These are phyloP conservation scores for Fonsecaea erecta DNA, from an alignment of 2,329 filamentous ascomycete species.

Conservation along the genomic window DNA sequence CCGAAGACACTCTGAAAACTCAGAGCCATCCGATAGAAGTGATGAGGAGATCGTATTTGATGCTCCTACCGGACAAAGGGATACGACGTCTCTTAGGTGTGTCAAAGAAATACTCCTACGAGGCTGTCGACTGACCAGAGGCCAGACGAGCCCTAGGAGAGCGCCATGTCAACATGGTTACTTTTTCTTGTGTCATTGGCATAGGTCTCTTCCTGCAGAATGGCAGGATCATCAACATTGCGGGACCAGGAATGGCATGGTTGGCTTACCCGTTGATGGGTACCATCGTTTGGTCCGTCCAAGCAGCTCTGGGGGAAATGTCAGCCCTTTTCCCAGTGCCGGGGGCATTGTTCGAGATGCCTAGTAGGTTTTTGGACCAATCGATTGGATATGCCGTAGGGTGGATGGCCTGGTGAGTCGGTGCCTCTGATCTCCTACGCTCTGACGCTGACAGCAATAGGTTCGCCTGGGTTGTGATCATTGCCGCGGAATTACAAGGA, in stretches of 20 bases:
- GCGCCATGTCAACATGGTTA: slow-evolving; percentile 35
- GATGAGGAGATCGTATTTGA: not conserved
- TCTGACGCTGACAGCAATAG: not conserved
- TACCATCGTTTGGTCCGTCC: slow-evolving; percentile 49
- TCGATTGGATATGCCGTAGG: slow-evolving; percentile 15
- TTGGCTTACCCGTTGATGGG: slow-evolving; percentile 49
- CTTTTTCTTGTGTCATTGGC: slow-evolving; percentile 31
- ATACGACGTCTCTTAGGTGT: slow-evolving; percentile 6
- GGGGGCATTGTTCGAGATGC: slow-evolving; percentile 12
- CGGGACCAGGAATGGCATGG: slow-evolving; percentile 29
- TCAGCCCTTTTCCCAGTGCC: slow-evolving; percentile 26
- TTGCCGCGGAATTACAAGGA: slow-evolving; percentile 14
- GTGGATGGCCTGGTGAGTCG: slow-evolving; percentile 7
- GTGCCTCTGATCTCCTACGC: not conserved
- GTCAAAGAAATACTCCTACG: not conserved
- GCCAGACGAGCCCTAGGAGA: slow-evolving; percentile 3
- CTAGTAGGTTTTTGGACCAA: slow-evolving; percentile 8
- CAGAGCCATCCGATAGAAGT: not conserved
- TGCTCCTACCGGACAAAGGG: not conserved
- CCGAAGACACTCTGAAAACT: not conserved
- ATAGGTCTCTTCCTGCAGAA: slow-evolving; percentile 35
- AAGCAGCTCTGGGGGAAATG: slow-evolving; percentile 52
- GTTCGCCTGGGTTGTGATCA: slow-evolving; percentile 17
- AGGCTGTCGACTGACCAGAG: not conserved
- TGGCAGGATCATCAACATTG: slow-evolving; percentile 28